Evolutionary conservation across 78 protist genomes (phyloP), one percentile per base, ranked within the genome.

Genomic region (Dictyostelium firmibasis): DNA sequence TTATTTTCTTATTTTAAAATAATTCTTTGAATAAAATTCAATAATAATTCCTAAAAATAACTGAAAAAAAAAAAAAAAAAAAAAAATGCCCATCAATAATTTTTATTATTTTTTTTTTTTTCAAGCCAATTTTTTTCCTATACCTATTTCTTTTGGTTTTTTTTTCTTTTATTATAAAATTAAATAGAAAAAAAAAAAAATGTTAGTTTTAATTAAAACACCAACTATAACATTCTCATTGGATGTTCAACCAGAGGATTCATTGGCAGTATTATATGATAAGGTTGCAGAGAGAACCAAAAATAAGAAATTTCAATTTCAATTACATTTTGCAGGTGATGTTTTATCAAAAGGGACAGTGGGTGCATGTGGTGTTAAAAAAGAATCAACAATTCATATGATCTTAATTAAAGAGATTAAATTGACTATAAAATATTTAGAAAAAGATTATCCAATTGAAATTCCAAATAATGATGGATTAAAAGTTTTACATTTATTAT

Each of bases 151-250:
- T 76, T n/a, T 16, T 43, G 20, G 20, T 41, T n/a, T 41, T 64
- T 27, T 13, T 29, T 69, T 29, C 11, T 29, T 31, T 27, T 27
- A 2, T 69, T 69, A 29, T 13, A 6, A 9, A 70, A 70, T 14
- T 31, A 14, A 70, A n/a, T 27, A 27, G 10, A n/a, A 29, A 7
- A 7, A 27, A 70, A 25, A 27, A 67, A 62, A 36, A 69, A 89
- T 89, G 86, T 81, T 89, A 50, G 83, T 89, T 47, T 69, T 89
- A 69, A 89, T 89, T 81, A 89, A 89, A 69, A 81, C 94, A 89
- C 94, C 94, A 69, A 89, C 94, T 4, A 89, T 89, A 14, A 89
- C 94, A 35, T 89, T 89, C 57, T 81, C 88, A 7, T 69, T 89
- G 57, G 94, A 89, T 81, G 82, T 89, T 31, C 67, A 78, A 57